These are phyloP conservation scores for Senna tora DNA, from an alignment of 306 rosid genomes.

Conservation along the genomic window DNA sequence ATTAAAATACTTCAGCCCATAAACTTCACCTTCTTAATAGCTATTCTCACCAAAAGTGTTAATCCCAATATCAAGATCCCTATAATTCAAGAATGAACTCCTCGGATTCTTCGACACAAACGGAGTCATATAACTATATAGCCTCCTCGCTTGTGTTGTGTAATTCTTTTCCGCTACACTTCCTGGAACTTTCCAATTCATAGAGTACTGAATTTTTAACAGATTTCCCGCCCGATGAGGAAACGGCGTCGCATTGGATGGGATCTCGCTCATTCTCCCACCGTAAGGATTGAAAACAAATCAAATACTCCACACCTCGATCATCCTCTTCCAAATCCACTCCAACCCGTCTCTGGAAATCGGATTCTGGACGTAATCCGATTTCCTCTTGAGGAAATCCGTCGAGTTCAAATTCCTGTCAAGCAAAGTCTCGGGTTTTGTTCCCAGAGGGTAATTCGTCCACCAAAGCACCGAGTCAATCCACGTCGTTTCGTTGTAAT, in stretches of 20 bases:
- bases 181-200: conserved; percentile 44
- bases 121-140: conserved; percentile 51
- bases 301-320: conserved; percentile 44
- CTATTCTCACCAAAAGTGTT: conserved; percentile 42
- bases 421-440: conserved; percentile 42
- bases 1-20: conserved; percentile 49
- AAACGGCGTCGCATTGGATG: conserved; percentile 43
- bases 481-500: conserved; percentile 60
- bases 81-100: conserved; percentile 50
- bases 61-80: conserved; percentile 57
- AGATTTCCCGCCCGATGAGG: conserved; percentile 52
- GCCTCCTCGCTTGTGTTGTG: conserved; percentile 21
- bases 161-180: conserved; percentile 34
- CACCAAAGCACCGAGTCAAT: conserved; percentile 53
- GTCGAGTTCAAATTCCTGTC: conserved; percentile 31
- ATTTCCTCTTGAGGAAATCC: conserved; percentile 46
- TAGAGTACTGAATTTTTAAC: conserved; percentile 52
- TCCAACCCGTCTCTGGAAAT: conserved; percentile 46
- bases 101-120: conserved; percentile 54
- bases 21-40: conserved; percentile 45
- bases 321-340: conserved; percentile 46
- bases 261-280: conserved; percentile 44
- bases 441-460: conserved; percentile 24
- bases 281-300: conserved; percentile 58
- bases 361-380: conserved; percentile 49